Conservation (phyloP, 129 eudicot species). For the Saussurea involucrata region DNA sequence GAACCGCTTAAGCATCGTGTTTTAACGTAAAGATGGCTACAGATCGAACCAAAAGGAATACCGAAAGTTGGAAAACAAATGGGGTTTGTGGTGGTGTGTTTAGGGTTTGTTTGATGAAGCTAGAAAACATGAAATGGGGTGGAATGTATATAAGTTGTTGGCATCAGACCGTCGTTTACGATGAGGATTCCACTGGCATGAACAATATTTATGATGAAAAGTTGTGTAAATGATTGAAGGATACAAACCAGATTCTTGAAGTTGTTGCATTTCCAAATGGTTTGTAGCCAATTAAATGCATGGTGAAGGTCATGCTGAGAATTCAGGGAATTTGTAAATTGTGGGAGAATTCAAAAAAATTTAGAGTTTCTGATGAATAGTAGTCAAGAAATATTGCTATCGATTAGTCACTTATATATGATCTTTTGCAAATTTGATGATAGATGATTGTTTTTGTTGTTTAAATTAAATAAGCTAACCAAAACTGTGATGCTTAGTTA, state of each 20-base stretch:
- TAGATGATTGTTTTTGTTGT: too few species aligned
- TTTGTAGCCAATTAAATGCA: slow-evolving; percentile 14
- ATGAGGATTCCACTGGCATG: not conserved
- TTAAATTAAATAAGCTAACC: too few species aligned
- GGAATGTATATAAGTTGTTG: slow-evolving; percentile 22
- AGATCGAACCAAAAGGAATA: not conserved
- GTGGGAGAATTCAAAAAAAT: too few species aligned
- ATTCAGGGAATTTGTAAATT: too few species aligned
- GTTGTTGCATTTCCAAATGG: slow-evolving; percentile 28
- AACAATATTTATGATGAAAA: slow-evolving; percentile 23
- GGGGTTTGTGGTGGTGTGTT: slow-evolving; percentile 1
- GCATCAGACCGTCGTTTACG: slow-evolving; percentile 21
- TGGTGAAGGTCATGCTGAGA: slow-evolving; percentile 21
- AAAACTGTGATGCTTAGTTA: too few species aligned
- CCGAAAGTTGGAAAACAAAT: not conserved
- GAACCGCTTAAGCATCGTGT: slow-evolving; percentile 56
- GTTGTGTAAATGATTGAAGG: slow-evolving; percentile 2
- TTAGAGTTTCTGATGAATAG: too few species aligned
- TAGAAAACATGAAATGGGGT: slow-evolving; percentile 7
- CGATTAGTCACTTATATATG: too few species aligned
- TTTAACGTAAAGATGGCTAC: not conserved
- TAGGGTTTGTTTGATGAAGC: slow-evolving; percentile 7
- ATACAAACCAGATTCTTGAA: slow-evolving; percentile 12
- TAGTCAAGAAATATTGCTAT: too few species aligned
- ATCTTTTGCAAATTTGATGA: too few species aligned